phyloP scores from a whole-genome alignment of 305 asterid species.

The Solanum hybrid region DNA sequence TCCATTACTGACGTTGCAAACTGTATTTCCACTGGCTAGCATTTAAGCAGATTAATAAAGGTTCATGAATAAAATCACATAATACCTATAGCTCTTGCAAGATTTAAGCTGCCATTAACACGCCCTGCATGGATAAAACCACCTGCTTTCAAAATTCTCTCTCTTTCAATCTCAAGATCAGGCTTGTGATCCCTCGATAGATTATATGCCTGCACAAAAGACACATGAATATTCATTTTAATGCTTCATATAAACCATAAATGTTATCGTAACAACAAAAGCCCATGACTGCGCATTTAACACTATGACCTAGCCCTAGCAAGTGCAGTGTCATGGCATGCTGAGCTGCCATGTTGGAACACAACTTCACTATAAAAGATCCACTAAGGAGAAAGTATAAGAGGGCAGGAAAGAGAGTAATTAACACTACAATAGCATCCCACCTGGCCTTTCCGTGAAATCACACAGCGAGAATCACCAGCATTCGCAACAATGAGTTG shows the following conservation, averaged over 20 bases:
- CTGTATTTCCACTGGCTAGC: not conserved
- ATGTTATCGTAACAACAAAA: not conserved
- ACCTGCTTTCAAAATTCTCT: conserved; percentile 84
- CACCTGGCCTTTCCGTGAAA: conserved; percentile 98
- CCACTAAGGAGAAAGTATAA: not conserved
- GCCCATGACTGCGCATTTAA: not conserved
- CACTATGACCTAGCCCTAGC: not conserved
- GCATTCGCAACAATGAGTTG: conserved; percentile 92
- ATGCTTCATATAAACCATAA: not conserved
- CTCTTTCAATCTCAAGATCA: conserved; percentile 84
- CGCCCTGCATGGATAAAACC: conserved; percentile 95
- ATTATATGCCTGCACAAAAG: conserved; percentile 59
- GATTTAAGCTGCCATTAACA: conserved; percentile 91
- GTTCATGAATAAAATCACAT: not conserved
- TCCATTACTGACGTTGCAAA: not conserved
- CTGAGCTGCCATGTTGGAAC: not conserved
- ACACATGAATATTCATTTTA: not conserved
- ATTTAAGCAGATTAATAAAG: not conserved
- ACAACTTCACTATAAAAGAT: not conserved
- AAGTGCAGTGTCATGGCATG: not conserved
- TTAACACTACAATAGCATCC: not conserved
- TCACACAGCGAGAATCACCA: conserved; percentile 97
- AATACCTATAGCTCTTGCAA: conserved; percentile 92
- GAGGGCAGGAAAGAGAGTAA: not conserved
- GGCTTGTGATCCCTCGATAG: conserved; percentile 97